These are phyloP conservation scores for Backusella parvicylindrica DNA, from an alignment of 192 early-diverging fungal genomes.

Conservation along the genomic window DNA sequence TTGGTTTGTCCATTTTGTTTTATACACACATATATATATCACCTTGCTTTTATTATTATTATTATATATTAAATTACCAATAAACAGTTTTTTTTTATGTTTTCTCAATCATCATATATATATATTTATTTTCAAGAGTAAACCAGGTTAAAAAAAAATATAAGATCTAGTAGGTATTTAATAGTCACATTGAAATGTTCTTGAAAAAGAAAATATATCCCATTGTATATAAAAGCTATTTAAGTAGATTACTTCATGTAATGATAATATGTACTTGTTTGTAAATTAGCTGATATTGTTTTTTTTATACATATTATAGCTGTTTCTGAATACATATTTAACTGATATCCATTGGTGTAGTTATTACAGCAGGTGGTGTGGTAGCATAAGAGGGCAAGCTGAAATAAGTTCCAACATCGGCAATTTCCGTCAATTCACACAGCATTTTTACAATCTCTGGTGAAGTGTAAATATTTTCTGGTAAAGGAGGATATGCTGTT, in stretches of 20 bases:
- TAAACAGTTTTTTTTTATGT: not conserved
- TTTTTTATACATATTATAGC: not conserved
- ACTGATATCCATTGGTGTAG: not conserved
- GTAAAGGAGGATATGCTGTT: slow-evolving; percentile 58
- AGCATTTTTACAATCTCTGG: slow-evolving; percentile 60
- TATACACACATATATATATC: not conserved
- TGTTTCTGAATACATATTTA: not conserved
- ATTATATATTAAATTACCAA: not conserved
- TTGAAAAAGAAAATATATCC: too few species aligned
- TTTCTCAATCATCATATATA: too few species aligned
- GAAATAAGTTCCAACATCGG: slow-evolving; percentile 49
- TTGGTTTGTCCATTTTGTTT: slow-evolving; percentile 6
- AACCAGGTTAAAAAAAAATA: too few species aligned
- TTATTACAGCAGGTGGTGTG: not conserved
- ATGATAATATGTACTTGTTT: too few species aligned
- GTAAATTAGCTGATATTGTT: not conserved
- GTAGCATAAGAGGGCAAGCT: slow-evolving; percentile 23
- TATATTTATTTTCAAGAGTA: too few species aligned
- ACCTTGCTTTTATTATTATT: not conserved
- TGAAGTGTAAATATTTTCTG: slow-evolving; percentile 52
- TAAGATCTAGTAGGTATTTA: too few species aligned
- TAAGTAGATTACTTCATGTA: too few species aligned
- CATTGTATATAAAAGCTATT: too few species aligned
- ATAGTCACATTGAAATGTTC: too few species aligned
- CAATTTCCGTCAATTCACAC: slow-evolving; percentile 41